Evolutionary conservation across 2,329 filamentous ascomycete genomes (phyloP), one percentile per base, ranked within the genome.

Genomic region (Purpureocillium lavendulum): DNA sequence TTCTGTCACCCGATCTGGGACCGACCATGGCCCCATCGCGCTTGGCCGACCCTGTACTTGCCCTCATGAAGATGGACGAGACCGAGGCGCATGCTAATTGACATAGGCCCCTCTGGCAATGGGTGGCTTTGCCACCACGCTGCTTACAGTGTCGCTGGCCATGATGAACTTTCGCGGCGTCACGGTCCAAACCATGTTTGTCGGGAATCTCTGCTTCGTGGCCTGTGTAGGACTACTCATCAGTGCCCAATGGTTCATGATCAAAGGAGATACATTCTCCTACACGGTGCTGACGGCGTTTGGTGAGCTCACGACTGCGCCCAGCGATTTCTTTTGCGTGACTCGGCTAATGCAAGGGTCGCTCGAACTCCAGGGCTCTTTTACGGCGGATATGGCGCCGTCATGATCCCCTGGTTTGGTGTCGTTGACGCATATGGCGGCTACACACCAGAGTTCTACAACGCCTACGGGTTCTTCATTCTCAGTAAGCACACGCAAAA

Each of bases 161-260:
- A 52, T 57, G 52, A 57, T 57, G 53, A 49, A 49, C 6, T 50
- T 54, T 35, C 50, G 53, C 5, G 54, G 49, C 4, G 54, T 57
- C 2, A 33, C 44, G 11, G 48, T 38, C 4, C 53, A 56, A 42
- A 57, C 50, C 0, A 39, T 57, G 15, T 56, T 56, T 30, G 42
- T 57, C 16, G 54, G 45, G 4, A 47, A 57, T 15, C 37, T 57
- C 1, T 57, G 54, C 37, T 54, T 57, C n/a, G 49, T 52, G 4
- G 52, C 54, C 7, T 43, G 49, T 7, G 31, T 57, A 4, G 55
- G 52, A 10, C 45, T 57, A 34, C 42, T 57, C 31, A 54, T 57
- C 11, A 48, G 44, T 11, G 54, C 53, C 1, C 54, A 57, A 30
- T 57, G 54, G 54, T 47, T 45, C 32, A 48, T 57, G 47, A 46